Conservation (phyloP, 768 basidiomycete genomes). For the Trametes cinnabarina region DNA sequence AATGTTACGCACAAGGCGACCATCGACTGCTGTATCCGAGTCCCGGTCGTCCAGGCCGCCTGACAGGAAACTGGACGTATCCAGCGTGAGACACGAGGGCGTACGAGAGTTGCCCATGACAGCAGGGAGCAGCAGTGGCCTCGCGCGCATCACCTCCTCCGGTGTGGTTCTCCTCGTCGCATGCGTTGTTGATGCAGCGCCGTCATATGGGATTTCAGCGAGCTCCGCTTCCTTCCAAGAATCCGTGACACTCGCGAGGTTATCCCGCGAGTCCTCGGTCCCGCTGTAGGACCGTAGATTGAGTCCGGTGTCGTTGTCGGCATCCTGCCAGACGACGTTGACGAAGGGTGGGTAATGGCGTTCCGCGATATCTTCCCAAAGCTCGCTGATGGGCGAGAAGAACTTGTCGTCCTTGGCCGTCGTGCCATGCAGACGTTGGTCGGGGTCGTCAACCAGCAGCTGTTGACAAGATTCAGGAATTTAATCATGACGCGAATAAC, state of each 20-base stretch:
- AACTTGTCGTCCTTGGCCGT: constrained; percentile 4
- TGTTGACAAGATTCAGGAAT: neutral
- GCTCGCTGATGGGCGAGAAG: constrained; percentile 5
- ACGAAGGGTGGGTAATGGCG: constrained; percentile 7
- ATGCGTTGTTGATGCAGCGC: neutral
- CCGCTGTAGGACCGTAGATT: constrained; percentile 15
- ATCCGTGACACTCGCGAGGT: neutral
- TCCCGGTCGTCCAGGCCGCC: neutral
- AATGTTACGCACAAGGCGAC: neutral
- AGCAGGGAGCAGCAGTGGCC: neutral
- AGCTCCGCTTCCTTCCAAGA: constrained; percentile 2
- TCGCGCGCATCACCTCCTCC: neutral
- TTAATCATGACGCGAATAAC: neutral
- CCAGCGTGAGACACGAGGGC: too few species aligned
- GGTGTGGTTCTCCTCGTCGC: neutral
- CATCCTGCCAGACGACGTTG: constrained; percentile 1
- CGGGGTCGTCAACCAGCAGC: neutral
- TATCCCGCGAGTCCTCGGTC: constrained; percentile 5
- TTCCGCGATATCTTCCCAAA: constrained; percentile 16
- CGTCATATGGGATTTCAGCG: constrained; percentile 6
- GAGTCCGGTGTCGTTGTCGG: constrained; percentile 8
- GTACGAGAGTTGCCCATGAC: neutral
- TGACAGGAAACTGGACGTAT: too few species aligned
- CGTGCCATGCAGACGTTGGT: constrained; percentile 9
- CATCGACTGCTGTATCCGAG: neutral